Conservation (phyloP, 75 land plant genomes). For the Sequoia sempervirens region DNA sequence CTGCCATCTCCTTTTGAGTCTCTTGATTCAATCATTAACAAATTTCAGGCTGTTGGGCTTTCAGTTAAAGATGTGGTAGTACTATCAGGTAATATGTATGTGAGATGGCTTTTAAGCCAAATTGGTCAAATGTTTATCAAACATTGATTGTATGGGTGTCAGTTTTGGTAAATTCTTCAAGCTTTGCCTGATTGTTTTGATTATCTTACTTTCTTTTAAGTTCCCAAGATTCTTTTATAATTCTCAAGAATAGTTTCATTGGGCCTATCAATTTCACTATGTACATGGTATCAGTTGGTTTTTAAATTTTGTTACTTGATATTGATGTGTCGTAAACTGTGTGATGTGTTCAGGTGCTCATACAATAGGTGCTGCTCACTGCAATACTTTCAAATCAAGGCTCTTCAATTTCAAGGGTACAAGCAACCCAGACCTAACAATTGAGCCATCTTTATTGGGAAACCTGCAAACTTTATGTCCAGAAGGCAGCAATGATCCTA, state of each 20-base stretch:
- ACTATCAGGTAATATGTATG: slow-evolving; percentile 8
- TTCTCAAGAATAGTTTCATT: no score
- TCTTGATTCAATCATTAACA: slow-evolving; percentile 6
- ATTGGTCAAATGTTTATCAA: no score
- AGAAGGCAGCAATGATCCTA: slow-evolving; percentile 3
- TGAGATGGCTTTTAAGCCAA: background rate
- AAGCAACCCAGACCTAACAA: slow-evolving; percentile 9
- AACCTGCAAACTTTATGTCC: slow-evolving; percentile 15
- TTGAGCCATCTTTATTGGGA: background rate
- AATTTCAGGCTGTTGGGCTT: slow-evolving; percentile 16
- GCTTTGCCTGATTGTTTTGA: no score
- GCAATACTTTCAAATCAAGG: slow-evolving; percentile 6
- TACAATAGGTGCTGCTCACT: slow-evolving; percentile 17
- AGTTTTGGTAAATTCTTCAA: no score
- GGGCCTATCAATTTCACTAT: no score
- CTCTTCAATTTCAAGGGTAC: slow-evolving; percentile 21
- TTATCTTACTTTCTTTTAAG: no score
- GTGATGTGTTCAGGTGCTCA: slow-evolving; percentile 13
- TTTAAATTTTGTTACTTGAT: no score
- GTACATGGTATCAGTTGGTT: no score
- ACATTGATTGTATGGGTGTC: no score
- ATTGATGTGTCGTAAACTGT: background rate
- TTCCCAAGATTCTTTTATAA: no score
- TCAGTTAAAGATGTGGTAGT: slow-evolving; percentile 12
- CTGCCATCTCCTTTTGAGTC: slow-evolving; percentile 15